Evolutionary conservation across 257 asterid species (phyloP), one percentile per base, ranked within the genome.

Genomic region (Plectranthus barbatus): DNA sequence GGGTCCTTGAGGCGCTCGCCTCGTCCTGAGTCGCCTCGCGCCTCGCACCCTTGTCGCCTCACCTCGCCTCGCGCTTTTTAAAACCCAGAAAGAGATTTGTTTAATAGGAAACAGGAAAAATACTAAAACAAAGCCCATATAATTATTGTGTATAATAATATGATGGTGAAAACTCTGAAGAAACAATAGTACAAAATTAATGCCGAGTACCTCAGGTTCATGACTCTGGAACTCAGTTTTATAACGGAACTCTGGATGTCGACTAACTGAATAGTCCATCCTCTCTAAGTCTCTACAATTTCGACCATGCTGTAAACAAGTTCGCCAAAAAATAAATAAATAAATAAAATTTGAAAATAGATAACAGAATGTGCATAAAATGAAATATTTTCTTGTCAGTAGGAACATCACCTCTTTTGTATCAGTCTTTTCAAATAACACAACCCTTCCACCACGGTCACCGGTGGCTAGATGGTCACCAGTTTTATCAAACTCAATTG

Each of bases 401-500:
- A 62, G 50, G 54, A 71, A 59, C 69, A 12, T 52, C 71, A 88
- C 96, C 89, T 80, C 94, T 76, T 85, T 88, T 5, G 70, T 48
- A 70, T 85, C 94, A 5, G 85, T 80, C 74, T 89, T 81, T 79
- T 88, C 96, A 72, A 88, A 85, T 73, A 88, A 76, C 61, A 88
- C 96, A 68, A 88, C 96, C 77, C 96, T 83, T 67, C 96, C 96
- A 75, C 96, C 96, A 58, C 96, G 96, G 73, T 88, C 96, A 31
- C 96, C 96, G 1, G 96, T 85, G 56, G 94, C 96, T 50, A 88
- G 87, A 80, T 83, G 91, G 77, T 81, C 83, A 3, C 96, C 96
- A 67, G 78, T 74, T 80, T 82, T 85, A 69, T 88, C 94, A 54
- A 85, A 88, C 82, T 83, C 96, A 58, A 88, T 80, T 0, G 96